Evolutionary conservation across 176 grass and related monocot genomes (phyloP).

Genomic region (Hordeum marinum): DNA sequence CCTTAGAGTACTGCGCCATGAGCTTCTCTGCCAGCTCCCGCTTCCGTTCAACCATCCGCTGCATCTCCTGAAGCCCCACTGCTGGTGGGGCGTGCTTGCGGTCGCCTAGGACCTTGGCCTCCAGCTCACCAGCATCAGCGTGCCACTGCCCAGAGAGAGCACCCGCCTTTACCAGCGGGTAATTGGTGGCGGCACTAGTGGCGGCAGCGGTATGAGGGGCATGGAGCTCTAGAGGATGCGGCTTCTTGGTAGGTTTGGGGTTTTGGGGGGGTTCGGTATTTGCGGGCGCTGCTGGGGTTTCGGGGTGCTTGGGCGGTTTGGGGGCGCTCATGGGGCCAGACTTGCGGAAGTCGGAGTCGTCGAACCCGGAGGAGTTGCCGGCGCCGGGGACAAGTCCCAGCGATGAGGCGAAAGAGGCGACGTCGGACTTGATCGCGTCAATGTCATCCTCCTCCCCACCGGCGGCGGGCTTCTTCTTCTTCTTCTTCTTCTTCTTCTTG

Average conservation of each 20-base stretch:
- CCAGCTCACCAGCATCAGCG: slow-evolving; percentile 59
- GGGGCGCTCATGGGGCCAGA: slow-evolving; percentile 46
- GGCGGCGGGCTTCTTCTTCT: slow-evolving; percentile 8
- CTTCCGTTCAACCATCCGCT: slow-evolving; percentile 53
- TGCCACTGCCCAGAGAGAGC: slow-evolving; percentile 65
- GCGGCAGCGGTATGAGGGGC: background rate
- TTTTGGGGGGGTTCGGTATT: background rate
- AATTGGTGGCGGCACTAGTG: slow-evolving; percentile 19
- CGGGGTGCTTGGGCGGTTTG: slow-evolving; percentile 1
- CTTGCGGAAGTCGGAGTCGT: slow-evolving; percentile 91
- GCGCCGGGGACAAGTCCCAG: slow-evolving; percentile 50
- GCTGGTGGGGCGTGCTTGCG: slow-evolving; percentile 26
- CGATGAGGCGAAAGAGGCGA: slow-evolving; percentile 80
- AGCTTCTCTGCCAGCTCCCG: slow-evolving; percentile 71
- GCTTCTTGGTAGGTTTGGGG: slow-evolving; percentile 40
- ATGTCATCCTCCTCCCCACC: slow-evolving; percentile 33
- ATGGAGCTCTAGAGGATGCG: slow-evolving; percentile 50
- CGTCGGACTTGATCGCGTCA: slow-evolving; percentile 71
- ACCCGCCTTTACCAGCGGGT: slow-evolving; percentile 49
- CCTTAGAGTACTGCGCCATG: slow-evolving; percentile 57
- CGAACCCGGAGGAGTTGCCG: slow-evolving; percentile 53
- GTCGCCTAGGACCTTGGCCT: slow-evolving; percentile 48
- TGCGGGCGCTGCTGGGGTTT: slow-evolving; percentile 4
- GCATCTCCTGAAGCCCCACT: slow-evolving; percentile 48
- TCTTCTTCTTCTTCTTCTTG: slow-evolving; percentile 18